Conservation (phyloP, 768 basidiomycete genomes). For the Zangia roseola region DNA sequence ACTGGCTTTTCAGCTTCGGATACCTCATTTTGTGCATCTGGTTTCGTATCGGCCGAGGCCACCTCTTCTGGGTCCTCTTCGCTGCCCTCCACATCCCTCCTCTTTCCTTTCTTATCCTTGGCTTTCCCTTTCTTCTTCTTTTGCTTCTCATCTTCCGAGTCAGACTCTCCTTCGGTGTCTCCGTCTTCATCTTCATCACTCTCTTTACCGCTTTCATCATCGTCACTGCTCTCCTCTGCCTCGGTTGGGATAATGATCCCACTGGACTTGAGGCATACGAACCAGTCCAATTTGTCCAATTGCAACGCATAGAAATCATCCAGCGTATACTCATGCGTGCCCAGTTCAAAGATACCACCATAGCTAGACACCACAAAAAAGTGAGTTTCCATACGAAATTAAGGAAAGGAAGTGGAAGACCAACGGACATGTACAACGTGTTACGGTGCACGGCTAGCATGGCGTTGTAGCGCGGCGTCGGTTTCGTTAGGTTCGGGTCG, state of each 20-base stretch:
- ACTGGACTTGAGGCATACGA: slow-evolving; percentile 67
- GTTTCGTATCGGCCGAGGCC: background rate
- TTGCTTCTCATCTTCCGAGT: slow-evolving; percentile 12
- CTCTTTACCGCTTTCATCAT: slow-evolving; percentile 57
- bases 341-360: slow-evolving; percentile 85
- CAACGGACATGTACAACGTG: slow-evolving; percentile 76
- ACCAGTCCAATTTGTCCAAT: slow-evolving; percentile 83
- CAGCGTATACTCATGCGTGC: slow-evolving; percentile 81
- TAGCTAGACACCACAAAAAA: slow-evolving; percentile 47
- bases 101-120: slow-evolving; percentile 9
- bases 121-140: background rate
- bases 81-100: slow-evolving; percentile 26
- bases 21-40: slow-evolving; percentile 2
- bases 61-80: slow-evolving; percentile 24
- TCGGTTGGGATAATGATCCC: slow-evolving; percentile 60
- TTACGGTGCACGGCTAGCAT: slow-evolving; percentile 86
- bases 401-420: background rate
- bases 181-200: slow-evolving; percentile 48
- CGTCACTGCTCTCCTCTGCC: slow-evolving; percentile 60
- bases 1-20: slow-evolving; percentile 12
- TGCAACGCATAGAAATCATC: slow-evolving; percentile 84
- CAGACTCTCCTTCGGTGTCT: slow-evolving; percentile 13
- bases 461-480: slow-evolving; percentile 78
- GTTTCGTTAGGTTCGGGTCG: slow-evolving; percentile 63
- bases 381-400: background rate